Base-by-base conservation (phyloP, 116 monocot genomes). In the Cymodocea nodosa region DNA sequence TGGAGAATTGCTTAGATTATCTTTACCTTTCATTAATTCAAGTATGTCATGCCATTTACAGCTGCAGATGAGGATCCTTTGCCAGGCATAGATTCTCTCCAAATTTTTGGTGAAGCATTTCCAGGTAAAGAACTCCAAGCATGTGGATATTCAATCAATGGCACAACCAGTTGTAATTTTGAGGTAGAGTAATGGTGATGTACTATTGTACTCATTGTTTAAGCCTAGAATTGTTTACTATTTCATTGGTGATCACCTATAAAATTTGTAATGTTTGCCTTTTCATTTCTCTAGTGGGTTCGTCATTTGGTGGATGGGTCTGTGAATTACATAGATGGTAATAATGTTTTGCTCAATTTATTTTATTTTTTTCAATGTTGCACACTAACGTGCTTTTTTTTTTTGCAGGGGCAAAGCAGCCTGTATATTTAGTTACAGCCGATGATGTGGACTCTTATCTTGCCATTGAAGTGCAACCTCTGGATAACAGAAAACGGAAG, bases 141-240 rank as follows among this genome's bases (percentile, higher is more conserved):
- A 58, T 73, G 78, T 78, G 95, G 95, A 20, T 90, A 74, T 58
- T 83, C 87, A 19, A 97, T 87, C 15, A 83, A 90, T 83, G 95
- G 95, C 56, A 90, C 95, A 23, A 90, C 90, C 14, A 87, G 79
- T 71, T 95, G 95, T 80, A 87, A 95, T 76, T 95, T 95, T 83
- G 90, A 90, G 85, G 95, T 95, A 80, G 40, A 59, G 20, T 56
- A 49, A 40, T 39, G 62, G 62, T 18, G 36, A 18, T 36, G 3
- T 39, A 6, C n/a, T 5, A 18, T 36, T 18, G 15, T 17, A 19
- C 49, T 59, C 30, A 15, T 57, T 2, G 14, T 50, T 58, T 5
- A n/a, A 62, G 17, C 44, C 44, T 44, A 44, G 44, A 7, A 44
- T 62, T 62, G 19, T 16, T 40, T 36, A 37, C 11, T n/a, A 36